Evolutionary conservation across 129 eudicot species (phyloP), one percentile per base, ranked within the genome.

Genomic region (Ambrosia trifida): DNA sequence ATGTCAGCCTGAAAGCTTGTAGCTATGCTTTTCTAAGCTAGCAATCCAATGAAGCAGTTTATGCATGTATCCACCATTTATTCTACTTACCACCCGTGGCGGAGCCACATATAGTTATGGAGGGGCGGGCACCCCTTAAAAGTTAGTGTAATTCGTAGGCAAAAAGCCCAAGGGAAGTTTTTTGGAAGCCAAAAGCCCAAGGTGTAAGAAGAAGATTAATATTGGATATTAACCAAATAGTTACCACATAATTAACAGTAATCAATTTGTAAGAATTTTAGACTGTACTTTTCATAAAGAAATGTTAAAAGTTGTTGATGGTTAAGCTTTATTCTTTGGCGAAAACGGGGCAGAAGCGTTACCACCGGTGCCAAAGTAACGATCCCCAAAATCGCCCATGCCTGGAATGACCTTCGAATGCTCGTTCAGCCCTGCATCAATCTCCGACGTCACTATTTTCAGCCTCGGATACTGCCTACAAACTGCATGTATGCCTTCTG

Each of bases 361-460:
- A 24, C 53, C 72, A 52, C 80, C 85, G 16, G 98, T 89, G 32
- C 98, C 96, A 58, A 92, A 92, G 62, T 92, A 92, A 35, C 98
- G 90, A 66, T 92, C 98, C 43, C 95, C 98, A 45, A 92, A 92
- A 79, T 92, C 90, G 17, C 98, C 98, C 96, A 92, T 89, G 51
- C 98, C 98, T 18, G 98, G 98, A 61, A 92, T 83, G 36, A 92
- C 96, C 3, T 66, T 83, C 52, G 82, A 65, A 46, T 87, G 87
- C 81, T 81, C 71, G 72, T 85, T 85, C 13, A 92, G 71, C 36
- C 83, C 70, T 7, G 57, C 59, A 66, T 92, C 96, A 3, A 92
- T 92, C 86, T 92, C 98, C 3, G 98, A 89, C 43, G 96, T 92
- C 56, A 92, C 96, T 16, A 92, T 87, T 65, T 92, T 92, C 20